These are phyloP conservation scores for Pleurotus ostreatus DNA, from an alignment of 768 basidiomycete species.

Conservation along the genomic window DNA sequence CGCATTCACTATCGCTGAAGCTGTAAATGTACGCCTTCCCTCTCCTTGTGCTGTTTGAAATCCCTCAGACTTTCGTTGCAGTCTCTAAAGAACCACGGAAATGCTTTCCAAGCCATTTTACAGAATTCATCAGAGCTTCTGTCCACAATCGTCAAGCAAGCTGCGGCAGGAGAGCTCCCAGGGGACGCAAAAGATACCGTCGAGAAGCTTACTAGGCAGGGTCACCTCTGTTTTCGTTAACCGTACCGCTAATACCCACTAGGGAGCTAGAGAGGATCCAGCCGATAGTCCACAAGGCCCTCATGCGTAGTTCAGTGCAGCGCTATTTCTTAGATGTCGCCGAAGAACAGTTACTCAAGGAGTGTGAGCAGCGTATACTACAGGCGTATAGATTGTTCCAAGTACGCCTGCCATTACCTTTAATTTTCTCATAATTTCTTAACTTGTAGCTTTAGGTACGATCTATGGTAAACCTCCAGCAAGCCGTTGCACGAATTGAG, in stretches of 20 bases:
- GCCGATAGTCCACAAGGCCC: background rate
- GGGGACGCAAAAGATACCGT: background rate
- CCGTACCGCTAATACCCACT: background rate
- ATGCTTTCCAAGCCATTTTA: background rate
- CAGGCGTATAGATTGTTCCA: background rate
- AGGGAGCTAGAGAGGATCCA: background rate
- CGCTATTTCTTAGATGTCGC: constrained; percentile 6
- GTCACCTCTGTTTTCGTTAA: background rate
- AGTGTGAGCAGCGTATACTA: constrained; percentile 1
- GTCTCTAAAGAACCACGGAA: background rate
- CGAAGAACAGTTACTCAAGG: background rate
- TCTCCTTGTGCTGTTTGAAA: background rate
- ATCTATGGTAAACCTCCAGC: background rate
- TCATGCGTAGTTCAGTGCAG: background rate
- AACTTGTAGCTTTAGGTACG: background rate
- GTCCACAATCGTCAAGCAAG: background rate
- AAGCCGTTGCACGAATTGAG: background rate
- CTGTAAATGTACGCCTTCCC: background rate
- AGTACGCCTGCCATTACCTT: background rate
- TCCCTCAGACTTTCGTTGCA: background rate
- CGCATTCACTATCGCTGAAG: constrained; percentile 4
- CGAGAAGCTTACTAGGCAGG: background rate
- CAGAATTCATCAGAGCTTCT: background rate
- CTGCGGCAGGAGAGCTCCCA: background rate
- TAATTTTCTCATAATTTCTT: background rate